These are phyloP conservation scores for Zasmidium angulare DNA, from an alignment of 2,329 filamentous ascomycete genomes.

Conservation along the genomic window DNA sequence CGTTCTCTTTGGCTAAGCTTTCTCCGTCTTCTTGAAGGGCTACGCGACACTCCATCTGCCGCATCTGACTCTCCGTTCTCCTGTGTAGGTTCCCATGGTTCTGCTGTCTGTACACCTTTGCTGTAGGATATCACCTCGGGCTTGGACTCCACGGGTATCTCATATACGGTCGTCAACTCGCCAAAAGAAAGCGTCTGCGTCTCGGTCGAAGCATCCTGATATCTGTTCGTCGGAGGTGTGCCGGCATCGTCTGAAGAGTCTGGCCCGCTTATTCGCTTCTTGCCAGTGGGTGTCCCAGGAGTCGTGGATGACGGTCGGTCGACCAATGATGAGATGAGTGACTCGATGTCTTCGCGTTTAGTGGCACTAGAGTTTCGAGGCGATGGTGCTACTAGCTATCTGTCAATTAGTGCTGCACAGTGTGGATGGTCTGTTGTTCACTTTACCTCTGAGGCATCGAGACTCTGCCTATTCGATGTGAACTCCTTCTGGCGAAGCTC, in stretches of 20 bases:
- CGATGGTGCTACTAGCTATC: constrained; percentile 66
- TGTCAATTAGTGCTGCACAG: constrained; percentile 27
- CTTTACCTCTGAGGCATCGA: constrained; percentile 69
- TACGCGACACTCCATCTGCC: constrained; percentile 54
- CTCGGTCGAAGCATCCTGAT: constrained; percentile 43
- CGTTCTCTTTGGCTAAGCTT: constrained; percentile 75
- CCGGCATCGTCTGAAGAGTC: constrained; percentile 26
- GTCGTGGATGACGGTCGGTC: constrained; percentile 54
- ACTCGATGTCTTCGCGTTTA: constrained; percentile 76
- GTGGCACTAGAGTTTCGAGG: constrained; percentile 62
- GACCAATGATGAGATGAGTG: constrained; percentile 79
- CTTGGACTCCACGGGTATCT: constrained; percentile 66
- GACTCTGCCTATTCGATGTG: constrained; percentile 65
- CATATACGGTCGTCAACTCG: constrained; percentile 73
- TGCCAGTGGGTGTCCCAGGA: constrained; percentile 28
- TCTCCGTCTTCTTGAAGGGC: constrained; percentile 58
- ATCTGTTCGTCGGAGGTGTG: constrained; percentile 29
- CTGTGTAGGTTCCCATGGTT: constrained; percentile 58
- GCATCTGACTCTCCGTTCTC: constrained; percentile 62
- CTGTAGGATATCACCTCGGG: constrained; percentile 91
- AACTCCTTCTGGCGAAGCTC: constrained; percentile 79
- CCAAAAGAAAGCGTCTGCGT: constrained; percentile 73
- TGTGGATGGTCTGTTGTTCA: not conserved
- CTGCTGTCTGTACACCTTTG: constrained; percentile 90
- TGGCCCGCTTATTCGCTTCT: constrained; percentile 27